Evolutionary conservation across 805 yeast genomes (phyloP).

Genomic region (Maudiozyma bulderi): DNA sequence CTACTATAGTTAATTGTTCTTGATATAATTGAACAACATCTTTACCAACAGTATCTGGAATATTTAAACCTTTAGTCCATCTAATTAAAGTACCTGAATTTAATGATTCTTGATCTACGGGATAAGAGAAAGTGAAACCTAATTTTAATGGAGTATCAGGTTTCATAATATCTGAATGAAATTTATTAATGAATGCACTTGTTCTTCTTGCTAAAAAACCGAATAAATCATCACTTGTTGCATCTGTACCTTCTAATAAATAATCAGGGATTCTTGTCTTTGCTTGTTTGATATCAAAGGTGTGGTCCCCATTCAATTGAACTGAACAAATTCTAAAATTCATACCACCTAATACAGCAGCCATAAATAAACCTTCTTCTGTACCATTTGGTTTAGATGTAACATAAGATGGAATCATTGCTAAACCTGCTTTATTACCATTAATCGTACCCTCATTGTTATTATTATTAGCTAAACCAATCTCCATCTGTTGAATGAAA

Average conservation of each 20-base stretch:
- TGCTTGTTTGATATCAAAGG: constrained; percentile 66
- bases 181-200: constrained; percentile 50
- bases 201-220: constrained; percentile 66
- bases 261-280: constrained; percentile 75
- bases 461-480: constrained; percentile 35
- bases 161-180: constrained; percentile 43
- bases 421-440: constrained; percentile 41
- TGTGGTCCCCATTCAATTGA: constrained; percentile 61
- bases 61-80: constrained; percentile 94
- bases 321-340: constrained; percentile 93
- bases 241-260: constrained; percentile 47
- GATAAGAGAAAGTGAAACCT: constrained; percentile 94
- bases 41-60: constrained; percentile 73
- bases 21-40: constrained; percentile 76
- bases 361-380: constrained; percentile 74
- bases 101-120: constrained; percentile 77
- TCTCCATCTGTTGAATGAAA: constrained; percentile 52
- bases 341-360: constrained; percentile 95
- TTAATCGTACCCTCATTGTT: constrained; percentile 21
- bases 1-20: constrained; percentile 47
- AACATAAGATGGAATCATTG: constrained; percentile 91
- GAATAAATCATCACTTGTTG: constrained; percentile 57
- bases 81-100: constrained; percentile 73
- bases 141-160: constrained; percentile 43
- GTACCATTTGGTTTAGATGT: constrained; percentile 77